Evolutionary conservation across 768 basidiomycete species (phyloP), one percentile per base, ranked within the genome.

Genomic region (Psilocybe subaeruginosa): DNA sequence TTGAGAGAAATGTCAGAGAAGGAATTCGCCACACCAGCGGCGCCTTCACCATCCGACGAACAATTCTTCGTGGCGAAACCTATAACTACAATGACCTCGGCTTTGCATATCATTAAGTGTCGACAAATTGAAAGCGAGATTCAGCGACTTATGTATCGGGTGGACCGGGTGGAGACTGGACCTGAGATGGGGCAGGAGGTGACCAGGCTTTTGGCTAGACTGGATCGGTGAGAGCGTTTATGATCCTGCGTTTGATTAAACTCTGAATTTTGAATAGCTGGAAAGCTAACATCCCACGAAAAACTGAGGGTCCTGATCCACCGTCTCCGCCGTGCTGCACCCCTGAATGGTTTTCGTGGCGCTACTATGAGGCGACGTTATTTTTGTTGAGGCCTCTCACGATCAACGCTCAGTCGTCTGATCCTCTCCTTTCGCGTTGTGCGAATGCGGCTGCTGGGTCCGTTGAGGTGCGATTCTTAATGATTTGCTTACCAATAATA

Each of bases 51-150:
- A 5, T n/a, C 27, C 11, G 23, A 35, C n/a, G 30, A 29, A 29
- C 23, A 27, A 9, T 30, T 27, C 30, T 31, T 14, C 12, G 19
- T 35, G 19, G 50, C 49, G 0, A 59, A 46, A 46, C 39, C 56
- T 14, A 59, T 59, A 12, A 59, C 58, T 12, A 59, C 47, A n/a
- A 59, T 59, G 58, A 59, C 58, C 8, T 59, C 58, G 11, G 58
- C 58, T 14, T 39, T 59, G 14, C 58, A 59, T 27, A 59, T 59
- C 16, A 59, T 59, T 23, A 59, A 59, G 30, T 41, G 39, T 29
- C 50, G 58, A 30, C 58, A 59, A n/a, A 59, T 59, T 23, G 58
- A 59, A 41, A 53, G 58, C 58, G 58, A 59, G 17, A 59, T 59
- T 3, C 58, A 59, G 29, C 58, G 58, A 6, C 43, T 59, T 16